Evolutionary conservation across 169 alveolate genomes (phyloP).

Genomic region (Perkinsus olseni): DNA sequence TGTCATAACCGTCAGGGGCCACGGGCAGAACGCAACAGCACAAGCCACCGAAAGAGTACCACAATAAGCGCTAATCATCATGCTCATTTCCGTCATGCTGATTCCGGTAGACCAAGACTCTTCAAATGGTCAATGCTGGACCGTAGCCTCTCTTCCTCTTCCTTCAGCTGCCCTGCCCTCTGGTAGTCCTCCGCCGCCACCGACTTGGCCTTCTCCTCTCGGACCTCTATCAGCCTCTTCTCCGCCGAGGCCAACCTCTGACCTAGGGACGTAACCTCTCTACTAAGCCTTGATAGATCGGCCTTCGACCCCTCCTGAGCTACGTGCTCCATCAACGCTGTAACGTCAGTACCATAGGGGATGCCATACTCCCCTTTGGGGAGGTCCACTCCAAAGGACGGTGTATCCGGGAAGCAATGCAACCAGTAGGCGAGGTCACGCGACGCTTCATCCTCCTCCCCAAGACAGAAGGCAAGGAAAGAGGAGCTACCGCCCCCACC

Average conservation of each 20-base stretch:
- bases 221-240: background rate
- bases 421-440: background rate
- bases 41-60: too few species aligned
- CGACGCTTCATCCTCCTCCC: background rate
- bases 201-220: background rate
- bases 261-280: background rate
- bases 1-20: background rate
- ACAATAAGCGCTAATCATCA: too few species aligned
- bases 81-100: background rate
- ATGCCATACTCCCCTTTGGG: background rate
- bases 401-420: background rate
- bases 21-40: background rate
- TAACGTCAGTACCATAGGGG: background rate
- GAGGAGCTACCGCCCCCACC: background rate
- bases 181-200: background rate
- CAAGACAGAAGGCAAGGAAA: background rate
- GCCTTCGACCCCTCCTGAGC: background rate
- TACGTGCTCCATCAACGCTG: background rate
- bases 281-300: background rate
- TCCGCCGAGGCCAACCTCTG: background rate
- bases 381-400: background rate
- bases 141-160: background rate
- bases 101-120: background rate
- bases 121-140: background rate
- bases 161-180: background rate